Base-by-base conservation (phyloP, 495 filamentous ascomycete species). In the Lasiosphaeris hirsuta region DNA sequence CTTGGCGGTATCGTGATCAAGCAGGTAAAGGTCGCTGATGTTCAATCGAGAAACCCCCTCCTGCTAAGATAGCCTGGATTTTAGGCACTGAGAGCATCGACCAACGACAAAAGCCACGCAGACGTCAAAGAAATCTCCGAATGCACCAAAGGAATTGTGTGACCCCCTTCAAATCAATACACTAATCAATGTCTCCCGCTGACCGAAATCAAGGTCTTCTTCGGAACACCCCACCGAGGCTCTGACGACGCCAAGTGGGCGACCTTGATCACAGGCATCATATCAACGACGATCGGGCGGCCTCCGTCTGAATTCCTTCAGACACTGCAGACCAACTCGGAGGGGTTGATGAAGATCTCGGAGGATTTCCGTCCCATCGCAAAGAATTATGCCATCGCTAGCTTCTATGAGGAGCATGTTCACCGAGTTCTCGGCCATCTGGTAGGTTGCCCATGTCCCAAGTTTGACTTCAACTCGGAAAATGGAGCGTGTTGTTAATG, bases 181-280 rank as follows among this genome's bases (percentile, higher is more conserved):
- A n/a, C n/a, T n/a, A n/a, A n/a, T n/a, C n/a, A n/a, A n/a, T n/a
- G n/a, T n/a, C n/a, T n/a, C n/a, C n/a, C n/a, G n/a, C n/a, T n/a
- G n/a, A n/a, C n/a, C n/a, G n/a, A n/a, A n/a, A n/a, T n/a, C n/a
- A n/a, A n/a, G n/a, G n/a, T n/a, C n/a, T n/a, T n/a, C n/a, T 65
- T 68, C 40, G 62, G 65, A 5, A 68, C 65, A 4, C 65, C 65
- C 34, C 65, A 68, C 43, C 47, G 56, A 23, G 65, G 62, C 37
- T 37, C 62, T 2, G 57, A 60, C 41, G n/a, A 40, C 5, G 62
- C 65, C 5, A 51, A 43, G 10, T 63, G 62, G 62, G 42, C 36
- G 5, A 19, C 23, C 14, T 36, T 51, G 9, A 30, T 57, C 14
- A 36, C 54, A 6, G 58, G 30, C 7, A n/a, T n/a, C n/a, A n/a